Conservation (phyloP, 306 rosid genomes). For the Benincasa hispida region DNA sequence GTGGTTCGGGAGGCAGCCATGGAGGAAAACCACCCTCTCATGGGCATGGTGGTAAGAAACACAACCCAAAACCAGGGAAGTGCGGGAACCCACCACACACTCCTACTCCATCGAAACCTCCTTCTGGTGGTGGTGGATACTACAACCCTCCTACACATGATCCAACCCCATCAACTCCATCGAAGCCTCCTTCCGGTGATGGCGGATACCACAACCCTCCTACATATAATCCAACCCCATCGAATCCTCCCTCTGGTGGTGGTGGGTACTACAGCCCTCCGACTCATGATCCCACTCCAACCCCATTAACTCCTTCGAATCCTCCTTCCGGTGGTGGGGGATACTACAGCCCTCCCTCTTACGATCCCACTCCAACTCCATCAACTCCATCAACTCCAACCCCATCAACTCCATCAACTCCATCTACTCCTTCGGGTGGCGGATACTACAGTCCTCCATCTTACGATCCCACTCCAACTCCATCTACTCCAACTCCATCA, state of each 20-base stretch:
- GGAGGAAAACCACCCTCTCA: slow-evolving; percentile 22
- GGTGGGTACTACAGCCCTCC: slow-evolving; percentile 3
- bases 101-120: slow-evolving; percentile 1
- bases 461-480: background rate
- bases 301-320: background rate
- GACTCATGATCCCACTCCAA: slow-evolving; percentile 12
- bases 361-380: slow-evolving; percentile 16
- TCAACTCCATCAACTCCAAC: background rate
- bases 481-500: background rate
- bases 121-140: too few relatives aligned
- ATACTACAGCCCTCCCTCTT: slow-evolving; percentile 3
- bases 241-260: too few relatives aligned
- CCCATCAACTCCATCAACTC: background rate
- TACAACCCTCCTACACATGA: background rate
- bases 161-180: slow-evolving; percentile 8
- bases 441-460: slow-evolving; percentile 15
- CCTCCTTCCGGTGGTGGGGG: slow-evolving; percentile 1
- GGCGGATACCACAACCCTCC: background rate
- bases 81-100: slow-evolving; percentile 4
- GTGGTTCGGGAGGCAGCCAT: slow-evolving; percentile 19
- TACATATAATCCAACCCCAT: too few relatives aligned
- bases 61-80: background rate
- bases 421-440: background rate
- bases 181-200: slow-evolving; percentile 6
- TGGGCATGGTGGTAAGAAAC: slow-evolving; percentile 1